phyloP scores from a whole-genome alignment of 2,329 filamentous ascomycete species.

The Exophiala sideris region DNA sequence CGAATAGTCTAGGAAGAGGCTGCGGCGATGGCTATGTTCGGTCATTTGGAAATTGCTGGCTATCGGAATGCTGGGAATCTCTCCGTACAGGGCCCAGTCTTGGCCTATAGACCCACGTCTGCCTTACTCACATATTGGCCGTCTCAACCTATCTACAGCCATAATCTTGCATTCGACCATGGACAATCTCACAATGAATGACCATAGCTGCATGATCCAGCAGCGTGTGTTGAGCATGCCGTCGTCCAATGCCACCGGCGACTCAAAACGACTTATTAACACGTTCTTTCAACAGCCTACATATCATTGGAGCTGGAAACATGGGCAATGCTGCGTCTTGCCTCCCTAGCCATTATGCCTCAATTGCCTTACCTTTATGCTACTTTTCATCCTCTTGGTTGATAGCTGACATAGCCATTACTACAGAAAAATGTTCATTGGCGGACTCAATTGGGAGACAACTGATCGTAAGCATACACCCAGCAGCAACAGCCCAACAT shows the following conservation, averaged over 20 bases:
- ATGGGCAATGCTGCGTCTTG: neutral
- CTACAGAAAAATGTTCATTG: conserved; percentile 98
- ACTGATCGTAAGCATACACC: conserved; percentile 75
- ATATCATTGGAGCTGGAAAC: neutral
- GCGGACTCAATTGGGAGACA: conserved; percentile 97
- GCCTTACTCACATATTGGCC: no score
- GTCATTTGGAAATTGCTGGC: neutral
- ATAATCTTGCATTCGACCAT: no score
- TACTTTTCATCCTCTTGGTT: neutral
- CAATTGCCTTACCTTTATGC: neutral
- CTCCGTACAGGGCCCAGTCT: no score
- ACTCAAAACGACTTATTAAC: no score
- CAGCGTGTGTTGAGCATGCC: no score
- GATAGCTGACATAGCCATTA: conserved; percentile 35
- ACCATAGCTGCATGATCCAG: no score
- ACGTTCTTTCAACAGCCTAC: no score
- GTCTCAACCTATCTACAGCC: no score
- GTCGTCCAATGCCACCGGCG: no score
- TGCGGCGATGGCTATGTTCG: neutral
- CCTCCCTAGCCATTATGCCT: neutral
- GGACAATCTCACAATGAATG: no score
- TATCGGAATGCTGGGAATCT: neutral
- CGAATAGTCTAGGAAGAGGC: neutral
- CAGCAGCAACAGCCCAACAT: neutral
- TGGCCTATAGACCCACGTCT: no score